Base-by-base conservation (phyloP, 192 early-diverging fungal species). In the Coemansia furcata region DNA sequence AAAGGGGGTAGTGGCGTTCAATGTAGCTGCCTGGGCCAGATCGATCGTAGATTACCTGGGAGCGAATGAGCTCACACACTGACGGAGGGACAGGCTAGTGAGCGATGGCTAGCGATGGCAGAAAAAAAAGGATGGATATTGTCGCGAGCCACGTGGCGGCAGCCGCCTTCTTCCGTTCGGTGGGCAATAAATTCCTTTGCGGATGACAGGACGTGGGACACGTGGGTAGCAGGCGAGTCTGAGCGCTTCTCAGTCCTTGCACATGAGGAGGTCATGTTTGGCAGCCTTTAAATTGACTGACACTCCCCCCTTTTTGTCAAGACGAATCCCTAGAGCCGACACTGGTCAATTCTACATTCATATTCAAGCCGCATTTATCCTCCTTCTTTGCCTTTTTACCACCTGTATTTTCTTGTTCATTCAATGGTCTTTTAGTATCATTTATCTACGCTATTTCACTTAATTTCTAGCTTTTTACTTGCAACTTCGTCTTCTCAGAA, bases 221-320 rank as follows among this genome's bases (percentile, higher is more conserved):
- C 54, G 54, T 57, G 54, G 54, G 54, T 57, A 57, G 54, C 54
- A 57, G 54, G 54, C 54, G 30, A 57, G 54, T 57, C 54, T 17
- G 54, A 57, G 54, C 54, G 32, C 54, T 57, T 57, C 54, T 57
- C 29, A 33, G 29, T 57, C 29, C 29, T 55, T 55, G 21, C 49
- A 50, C 54, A 57, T 57, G 54, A 33, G 54, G 54, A 57, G 54
- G 54, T 57, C 54, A 57, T 57, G 54, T 32, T 32, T 57, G 30
- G 54, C 30, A 35, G 30, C 54, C 54, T 57, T 57, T 57, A 32
- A 57, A 33, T 57, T 32, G 54, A 10, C 54, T 57, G 54, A n/a
- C 54, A 33, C 30, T 32, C 54, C 29, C 30, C 17, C 54, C 29
- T 33, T 57, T 57, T 54, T 54, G 33, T 57, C 17, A 17, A 30